Conservation (phyloP, 305 asterid species). For the Fraxinus platypoda region DNA sequence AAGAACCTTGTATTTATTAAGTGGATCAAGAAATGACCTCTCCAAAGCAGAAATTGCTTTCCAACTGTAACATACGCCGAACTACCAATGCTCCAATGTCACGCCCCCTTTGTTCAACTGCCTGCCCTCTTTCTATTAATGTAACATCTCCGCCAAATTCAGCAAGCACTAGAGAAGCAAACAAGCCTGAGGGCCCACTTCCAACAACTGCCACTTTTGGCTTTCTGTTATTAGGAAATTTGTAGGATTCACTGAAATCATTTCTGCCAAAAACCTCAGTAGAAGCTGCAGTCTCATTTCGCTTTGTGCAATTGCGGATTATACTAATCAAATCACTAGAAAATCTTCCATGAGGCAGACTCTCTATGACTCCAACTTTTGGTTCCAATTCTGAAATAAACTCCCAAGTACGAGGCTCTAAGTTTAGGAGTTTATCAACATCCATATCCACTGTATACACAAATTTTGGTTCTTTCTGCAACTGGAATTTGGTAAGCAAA, state of each 20-base stretch:
- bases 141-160: conserved; percentile 97
- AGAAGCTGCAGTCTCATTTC: conserved; percentile 30
- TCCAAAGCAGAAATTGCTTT: conserved; percentile 99
- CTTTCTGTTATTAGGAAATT: conserved; percentile 34
- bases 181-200: conserved; percentile 95
- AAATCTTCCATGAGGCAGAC: conserved; percentile 40
- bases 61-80: conserved; percentile 69
- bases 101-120: conserved; percentile 95
- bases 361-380: conserved; percentile 70
- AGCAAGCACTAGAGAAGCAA: conserved; percentile 97
- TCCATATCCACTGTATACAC: conserved; percentile 62
- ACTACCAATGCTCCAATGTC: conserved; percentile 96
- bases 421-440: conserved; percentile 54
- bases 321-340: conserved; percentile 61
- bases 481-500: conserved; percentile 25
- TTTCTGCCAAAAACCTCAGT: conserved; percentile 28
- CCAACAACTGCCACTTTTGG: conserved; percentile 89
- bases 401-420: conserved; percentile 83
- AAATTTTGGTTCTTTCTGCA: conserved; percentile 83
- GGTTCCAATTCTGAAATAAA: conserved; percentile 84
- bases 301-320: conserved; percentile 46
- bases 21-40: conserved; percentile 73
- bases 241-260: conserved; percentile 28
- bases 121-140: conserved; percentile 86
- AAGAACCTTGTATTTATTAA: conserved; percentile 33